Evolutionary conservation across 2,329 filamentous ascomycete genomes (phyloP).

Genomic region (Venturia effusa): DNA sequence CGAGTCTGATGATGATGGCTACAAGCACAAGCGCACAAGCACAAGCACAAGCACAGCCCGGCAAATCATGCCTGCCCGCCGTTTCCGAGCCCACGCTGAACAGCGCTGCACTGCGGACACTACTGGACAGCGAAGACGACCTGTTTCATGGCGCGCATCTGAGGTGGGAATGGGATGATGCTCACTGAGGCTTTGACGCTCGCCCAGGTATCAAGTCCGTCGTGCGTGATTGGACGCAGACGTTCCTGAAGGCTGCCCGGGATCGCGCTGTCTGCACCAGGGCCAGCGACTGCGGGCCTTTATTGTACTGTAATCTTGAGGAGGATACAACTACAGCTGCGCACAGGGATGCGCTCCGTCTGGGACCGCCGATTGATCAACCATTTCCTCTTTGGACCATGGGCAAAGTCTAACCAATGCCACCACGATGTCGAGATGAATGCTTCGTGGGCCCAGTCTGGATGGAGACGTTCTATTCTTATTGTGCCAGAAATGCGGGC

Average conservation of each 20-base stretch:
- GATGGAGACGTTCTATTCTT: too few species aligned
- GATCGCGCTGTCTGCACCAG: not conserved
- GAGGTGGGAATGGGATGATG: too few species aligned
- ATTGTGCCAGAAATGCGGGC: too few species aligned
- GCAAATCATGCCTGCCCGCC: not conserved
- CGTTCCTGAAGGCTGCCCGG: not conserved
- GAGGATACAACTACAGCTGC: not conserved
- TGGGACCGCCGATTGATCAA: not conserved
- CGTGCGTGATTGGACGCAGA: not conserved
- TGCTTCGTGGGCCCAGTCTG: too few species aligned
- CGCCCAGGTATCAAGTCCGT: not conserved
- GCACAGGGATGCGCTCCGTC: not conserved
- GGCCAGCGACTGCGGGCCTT: not conserved
- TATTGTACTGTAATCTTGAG: constrained; percentile 6
- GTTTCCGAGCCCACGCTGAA: not conserved
- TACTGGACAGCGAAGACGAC: too few species aligned
- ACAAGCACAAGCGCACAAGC: not conserved
- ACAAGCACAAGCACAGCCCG: too few species aligned
- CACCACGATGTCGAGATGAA: too few species aligned
- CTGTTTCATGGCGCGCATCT: too few species aligned
- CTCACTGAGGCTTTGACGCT: too few species aligned
- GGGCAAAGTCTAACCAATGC: too few species aligned
- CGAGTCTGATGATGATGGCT: not conserved
- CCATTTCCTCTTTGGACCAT: not conserved
- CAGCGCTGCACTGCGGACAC: too few species aligned